phyloP scores from a whole-genome alignment of 1,284 basidiomycete genomes.

The Fomes fomentarius region DNA sequence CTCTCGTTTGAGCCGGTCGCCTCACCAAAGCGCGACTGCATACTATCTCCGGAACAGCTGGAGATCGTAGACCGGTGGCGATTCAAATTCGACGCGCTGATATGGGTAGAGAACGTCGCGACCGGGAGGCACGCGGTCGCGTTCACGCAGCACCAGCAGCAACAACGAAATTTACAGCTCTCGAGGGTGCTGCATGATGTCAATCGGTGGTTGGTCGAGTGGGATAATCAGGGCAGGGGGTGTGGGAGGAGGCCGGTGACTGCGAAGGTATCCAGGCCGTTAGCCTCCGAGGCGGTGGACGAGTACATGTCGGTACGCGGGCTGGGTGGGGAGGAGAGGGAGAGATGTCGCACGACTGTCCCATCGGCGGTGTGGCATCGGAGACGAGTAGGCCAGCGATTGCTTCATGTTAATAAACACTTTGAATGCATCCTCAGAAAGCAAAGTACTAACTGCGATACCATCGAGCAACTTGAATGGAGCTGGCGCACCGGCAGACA shows the following conservation, averaged over 20 bases:
- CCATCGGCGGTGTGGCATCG: no score
- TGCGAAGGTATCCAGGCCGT: neutral
- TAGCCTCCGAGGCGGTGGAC: neutral
- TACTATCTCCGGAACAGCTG: neutral
- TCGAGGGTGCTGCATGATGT: neutral
- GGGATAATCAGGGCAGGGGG: neutral
- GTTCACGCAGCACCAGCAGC: slow-evolving; percentile 1
- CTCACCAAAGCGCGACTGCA: slow-evolving; percentile 1
- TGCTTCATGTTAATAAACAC: no score
- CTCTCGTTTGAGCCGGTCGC: neutral
- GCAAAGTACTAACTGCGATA: no score
- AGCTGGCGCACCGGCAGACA: no score
- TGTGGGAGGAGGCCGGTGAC: neutral
- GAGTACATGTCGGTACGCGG: neutral
- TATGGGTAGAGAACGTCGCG: slow-evolving; percentile 4
- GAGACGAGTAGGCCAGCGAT: no score
- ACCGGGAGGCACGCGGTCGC: neutral
- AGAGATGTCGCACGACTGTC: neutral
- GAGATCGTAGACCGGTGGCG: neutral
- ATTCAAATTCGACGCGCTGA: slow-evolving; percentile 3
- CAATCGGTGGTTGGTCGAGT: slow-evolving; percentile 2
- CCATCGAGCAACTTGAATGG: no score
- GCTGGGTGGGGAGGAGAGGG: neutral
- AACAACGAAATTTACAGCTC: slow-evolving; percentile 1
- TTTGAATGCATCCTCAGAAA: no score